phyloP scores from a whole-genome alignment of 176 grass and related monocot species.

The Avena insularis region DNA sequence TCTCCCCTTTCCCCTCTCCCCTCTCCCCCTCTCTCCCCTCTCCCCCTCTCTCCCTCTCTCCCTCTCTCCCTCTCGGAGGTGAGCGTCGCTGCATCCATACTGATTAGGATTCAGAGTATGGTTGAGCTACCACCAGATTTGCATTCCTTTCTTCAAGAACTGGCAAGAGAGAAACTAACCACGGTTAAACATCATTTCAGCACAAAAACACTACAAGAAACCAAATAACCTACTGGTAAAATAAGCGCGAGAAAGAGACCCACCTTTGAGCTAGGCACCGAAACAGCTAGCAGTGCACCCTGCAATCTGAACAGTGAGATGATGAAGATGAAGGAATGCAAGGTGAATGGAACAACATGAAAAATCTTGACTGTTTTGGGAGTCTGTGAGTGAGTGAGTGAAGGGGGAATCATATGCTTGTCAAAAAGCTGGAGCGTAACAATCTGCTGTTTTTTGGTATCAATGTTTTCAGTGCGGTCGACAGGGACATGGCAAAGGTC shows the following conservation, averaged over 20 bases:
- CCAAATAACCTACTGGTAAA: not conserved
- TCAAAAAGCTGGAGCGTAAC: constrained; percentile 27
- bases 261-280: constrained; percentile 26
- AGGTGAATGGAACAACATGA: not conserved
- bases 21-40: no score
- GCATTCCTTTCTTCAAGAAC: constrained; percentile 59
- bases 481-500: constrained; percentile 13
- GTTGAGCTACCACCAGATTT: constrained; percentile 33
- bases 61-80: no score
- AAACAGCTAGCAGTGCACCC: not conserved
- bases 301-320: no score
- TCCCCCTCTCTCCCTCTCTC: no score
- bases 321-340: no score
- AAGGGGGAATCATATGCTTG: constrained; percentile 57
- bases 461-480: constrained; percentile 32
- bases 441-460: not conserved
- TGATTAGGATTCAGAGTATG: no score
- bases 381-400: constrained; percentile 17
- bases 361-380: not conserved
- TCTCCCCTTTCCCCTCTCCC: no score
- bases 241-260: not conserved
- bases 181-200: constrained; percentile 30
- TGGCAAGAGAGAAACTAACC: constrained; percentile 43
- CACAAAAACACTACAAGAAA: constrained; percentile 33
- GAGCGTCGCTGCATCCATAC: no score